Evolutionary conservation across 2,329 filamentous ascomycete genomes (phyloP).

Genomic region (Fusarium lyarnte): DNA sequence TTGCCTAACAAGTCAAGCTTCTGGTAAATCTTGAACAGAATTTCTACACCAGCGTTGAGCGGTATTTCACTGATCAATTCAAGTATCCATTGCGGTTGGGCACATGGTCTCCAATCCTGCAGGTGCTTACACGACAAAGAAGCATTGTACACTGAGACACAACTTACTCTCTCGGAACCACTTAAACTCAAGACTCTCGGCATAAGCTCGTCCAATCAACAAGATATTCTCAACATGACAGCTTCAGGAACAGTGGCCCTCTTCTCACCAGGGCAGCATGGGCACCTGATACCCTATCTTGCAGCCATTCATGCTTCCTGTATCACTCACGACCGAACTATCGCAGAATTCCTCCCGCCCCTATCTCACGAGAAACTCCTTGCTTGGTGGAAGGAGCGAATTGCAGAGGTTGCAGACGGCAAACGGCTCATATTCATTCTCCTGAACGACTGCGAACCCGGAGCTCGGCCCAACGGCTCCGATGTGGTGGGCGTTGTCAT

Average conservation of each 20-base stretch:
- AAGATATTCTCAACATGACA: conserved; percentile 39
- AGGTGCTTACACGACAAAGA: conserved; percentile 2
- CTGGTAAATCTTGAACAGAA: conserved; percentile 17
- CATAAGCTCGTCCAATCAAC: neutral
- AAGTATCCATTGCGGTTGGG: neutral
- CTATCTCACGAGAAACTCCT: conserved; percentile 65
- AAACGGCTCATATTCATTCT: conserved; percentile 64
- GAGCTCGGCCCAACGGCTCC: conserved; percentile 51
- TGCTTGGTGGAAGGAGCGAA: conserved; percentile 64
- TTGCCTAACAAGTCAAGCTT: conserved; percentile 4
- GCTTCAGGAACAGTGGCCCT: conserved; percentile 50
- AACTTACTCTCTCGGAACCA: neutral
- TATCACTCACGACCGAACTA: conserved; percentile 65
- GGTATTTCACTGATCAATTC: neutral
- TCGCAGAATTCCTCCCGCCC: conserved; percentile 69
- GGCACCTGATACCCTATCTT: conserved; percentile 64
- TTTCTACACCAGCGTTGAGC: neutral
- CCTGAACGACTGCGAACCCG: conserved; percentile 49
- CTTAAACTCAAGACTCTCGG: neutral
- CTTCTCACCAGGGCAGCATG: conserved; percentile 58
- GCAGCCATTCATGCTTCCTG: conserved; percentile 67
- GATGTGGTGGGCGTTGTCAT: conserved; percentile 66
- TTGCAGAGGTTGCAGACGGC: conserved; percentile 57
- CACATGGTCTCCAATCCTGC: neutral
- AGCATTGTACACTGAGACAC: conserved; percentile 9